phyloP scores from a whole-genome alignment of 495 filamentous ascomycete species.

The Podospora fimiseda region DNA sequence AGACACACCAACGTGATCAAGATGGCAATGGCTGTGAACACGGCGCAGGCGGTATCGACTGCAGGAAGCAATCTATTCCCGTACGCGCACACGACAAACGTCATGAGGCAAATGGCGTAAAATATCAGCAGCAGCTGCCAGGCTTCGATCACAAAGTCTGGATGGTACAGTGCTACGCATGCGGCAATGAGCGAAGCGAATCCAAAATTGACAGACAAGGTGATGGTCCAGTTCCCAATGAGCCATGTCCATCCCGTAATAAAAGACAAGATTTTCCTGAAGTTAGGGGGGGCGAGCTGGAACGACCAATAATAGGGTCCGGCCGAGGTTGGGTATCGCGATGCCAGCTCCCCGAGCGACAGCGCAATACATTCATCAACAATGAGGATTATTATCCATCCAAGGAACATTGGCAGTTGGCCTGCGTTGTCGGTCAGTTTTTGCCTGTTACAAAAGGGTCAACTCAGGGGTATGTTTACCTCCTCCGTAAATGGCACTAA shows the following conservation, averaged over 20 bases:
- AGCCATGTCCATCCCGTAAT: conserved; percentile 60
- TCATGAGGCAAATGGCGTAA: conserved; percentile 54
- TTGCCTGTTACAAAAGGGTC: too few relatives aligned
- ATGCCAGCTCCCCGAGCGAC: conserved; percentile 58
- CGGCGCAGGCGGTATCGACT: conserved; percentile 55
- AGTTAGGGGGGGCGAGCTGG: conserved; percentile 45
- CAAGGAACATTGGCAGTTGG: conserved; percentile 30
- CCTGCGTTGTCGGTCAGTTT: conserved; percentile 5
- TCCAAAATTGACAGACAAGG: conserved; percentile 59
- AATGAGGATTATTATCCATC: conserved; percentile 56
- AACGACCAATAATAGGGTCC: conserved; percentile 64
- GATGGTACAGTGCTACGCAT: conserved; percentile 47
- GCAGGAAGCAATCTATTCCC: conserved; percentile 51
- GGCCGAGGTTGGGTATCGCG: conserved; percentile 54
- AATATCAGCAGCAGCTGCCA: conserved; percentile 54
- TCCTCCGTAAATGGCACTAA: conserved; percentile 34
- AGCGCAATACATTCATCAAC: conserved; percentile 54
- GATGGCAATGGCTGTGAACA: conserved; percentile 51
- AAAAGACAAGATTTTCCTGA: conserved; percentile 54
- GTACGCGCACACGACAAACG: conserved; percentile 52
- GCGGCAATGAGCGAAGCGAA: conserved; percentile 53
- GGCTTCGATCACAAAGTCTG: conserved; percentile 44
- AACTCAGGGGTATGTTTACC: too few relatives aligned
- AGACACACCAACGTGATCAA: conserved; percentile 49
- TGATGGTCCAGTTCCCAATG: conserved; percentile 57